Conservation (phyloP, 2,329 filamentous ascomycete species). For the Rhinocladiella similis region DNA sequence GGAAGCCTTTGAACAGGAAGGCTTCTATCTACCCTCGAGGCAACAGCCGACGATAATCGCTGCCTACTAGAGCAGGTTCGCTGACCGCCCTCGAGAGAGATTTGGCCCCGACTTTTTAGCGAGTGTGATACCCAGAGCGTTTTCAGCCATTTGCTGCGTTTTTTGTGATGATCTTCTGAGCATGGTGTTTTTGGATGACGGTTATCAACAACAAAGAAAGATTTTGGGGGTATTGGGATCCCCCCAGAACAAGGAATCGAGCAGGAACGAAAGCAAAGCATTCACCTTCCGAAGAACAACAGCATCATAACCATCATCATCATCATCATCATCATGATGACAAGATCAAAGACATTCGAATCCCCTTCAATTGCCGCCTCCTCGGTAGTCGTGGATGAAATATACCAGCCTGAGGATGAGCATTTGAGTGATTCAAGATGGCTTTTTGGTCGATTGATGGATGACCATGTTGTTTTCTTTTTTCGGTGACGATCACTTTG, state of each 20-base stretch:
- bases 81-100: slow-evolving; percentile 26
- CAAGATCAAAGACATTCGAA: no score
- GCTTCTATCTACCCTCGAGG: slow-evolving; percentile 49
- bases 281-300: not conserved
- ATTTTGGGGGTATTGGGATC: not conserved
- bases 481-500: no score
- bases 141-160: slow-evolving; percentile 9
- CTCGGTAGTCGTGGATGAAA: slow-evolving; percentile 26
- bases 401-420: slow-evolving; percentile 23
- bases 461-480: not conserved
- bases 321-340: no score
- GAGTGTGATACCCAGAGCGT: slow-evolving; percentile 26
- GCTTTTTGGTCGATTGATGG: not conserved
- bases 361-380: not conserved
- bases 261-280: not conserved
- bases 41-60: slow-evolving; percentile 48
- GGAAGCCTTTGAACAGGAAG: slow-evolving; percentile 46
- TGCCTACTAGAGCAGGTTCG: slow-evolving; percentile 44
- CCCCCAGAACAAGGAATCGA: not conserved
- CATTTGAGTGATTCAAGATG: not conserved
- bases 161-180: slow-evolving; percentile 21
- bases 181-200: slow-evolving; percentile 19
- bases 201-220: not conserved
- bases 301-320: not conserved
- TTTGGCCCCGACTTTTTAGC: slow-evolving; percentile 10